A percentile compares a stretch with the other conserved stretches of the same genome.
These are phyloP conservation scores for Scedosporium aurantiacum DNA, from an alignment of 2,329 filamentous ascomycete species.

Conservation along the genomic window DNA sequence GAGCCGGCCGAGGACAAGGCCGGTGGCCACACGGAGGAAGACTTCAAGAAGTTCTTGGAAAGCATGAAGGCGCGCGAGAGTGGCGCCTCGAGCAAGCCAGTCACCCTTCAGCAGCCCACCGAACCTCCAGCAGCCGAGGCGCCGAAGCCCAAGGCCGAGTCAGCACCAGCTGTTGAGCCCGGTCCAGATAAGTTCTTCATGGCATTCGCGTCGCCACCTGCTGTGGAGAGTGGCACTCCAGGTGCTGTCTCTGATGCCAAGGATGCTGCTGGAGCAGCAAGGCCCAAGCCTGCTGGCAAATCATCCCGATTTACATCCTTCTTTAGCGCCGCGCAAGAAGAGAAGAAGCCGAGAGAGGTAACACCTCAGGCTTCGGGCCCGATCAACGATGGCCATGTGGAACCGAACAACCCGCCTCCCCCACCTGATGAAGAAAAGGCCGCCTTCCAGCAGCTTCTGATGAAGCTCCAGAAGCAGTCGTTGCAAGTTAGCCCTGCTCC, in stretches of 20 bases:
- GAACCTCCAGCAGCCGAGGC: constrained; percentile 26
- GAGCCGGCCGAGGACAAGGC: constrained; percentile 57
- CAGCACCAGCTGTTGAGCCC: constrained; percentile 52
- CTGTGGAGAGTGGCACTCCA: constrained; percentile 23
- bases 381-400: background rate
- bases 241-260: constrained; percentile 23
- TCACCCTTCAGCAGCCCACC: constrained; percentile 14
- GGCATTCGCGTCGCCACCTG: constrained; percentile 33
- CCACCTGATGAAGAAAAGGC: constrained; percentile 62
- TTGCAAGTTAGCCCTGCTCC: constrained; percentile 30
- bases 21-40: constrained; percentile 70
- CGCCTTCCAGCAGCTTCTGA: constrained; percentile 71
- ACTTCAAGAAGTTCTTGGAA: constrained; percentile 92
- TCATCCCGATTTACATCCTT: constrained; percentile 81
- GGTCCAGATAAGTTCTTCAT: constrained; percentile 71
- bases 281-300: constrained; percentile 45
- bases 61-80: constrained; percentile 58
- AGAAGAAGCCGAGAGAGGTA: constrained; percentile 2
- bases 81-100: constrained; percentile 14
- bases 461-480: constrained; percentile 62
- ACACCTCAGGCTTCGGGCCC: constrained; percentile 7
- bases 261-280: constrained; percentile 21
- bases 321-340: constrained; percentile 36
- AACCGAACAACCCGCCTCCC: constrained; percentile 18
- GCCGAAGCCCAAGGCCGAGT: constrained; percentile 44